Conservation (phyloP, 164 flowering plant species). For the Platanus orientalis region DNA sequence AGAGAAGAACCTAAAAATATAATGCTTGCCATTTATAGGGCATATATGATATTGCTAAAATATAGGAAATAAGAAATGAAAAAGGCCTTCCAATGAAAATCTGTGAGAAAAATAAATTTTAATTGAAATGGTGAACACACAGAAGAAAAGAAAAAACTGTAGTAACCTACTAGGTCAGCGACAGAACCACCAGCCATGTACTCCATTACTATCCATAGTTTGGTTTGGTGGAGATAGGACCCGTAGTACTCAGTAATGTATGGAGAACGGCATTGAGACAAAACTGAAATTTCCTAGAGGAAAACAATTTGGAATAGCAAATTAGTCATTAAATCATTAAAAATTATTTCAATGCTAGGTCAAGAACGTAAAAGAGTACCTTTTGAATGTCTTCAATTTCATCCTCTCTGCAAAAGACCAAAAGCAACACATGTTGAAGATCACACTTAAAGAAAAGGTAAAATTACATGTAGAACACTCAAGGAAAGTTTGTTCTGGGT, state of each 20-base stretch:
- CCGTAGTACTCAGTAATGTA: conserved; percentile 96
- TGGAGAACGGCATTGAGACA: conserved; percentile 86
- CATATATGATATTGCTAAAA: neutral
- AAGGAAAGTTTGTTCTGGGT: conserved; percentile 2
- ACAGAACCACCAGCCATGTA: conserved; percentile 99
- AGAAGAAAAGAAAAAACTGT: conserved; percentile 17
- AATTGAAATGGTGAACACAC: neutral
- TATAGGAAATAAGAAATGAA: neutral
- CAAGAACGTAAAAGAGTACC: conserved; percentile 39
- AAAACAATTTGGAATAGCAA: conserved; percentile 9
- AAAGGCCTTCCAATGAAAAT: neutral
- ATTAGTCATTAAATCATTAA: too few species aligned
- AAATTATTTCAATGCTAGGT: neutral
- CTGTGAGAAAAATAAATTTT: neutral
- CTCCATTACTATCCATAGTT: conserved; percentile 97
- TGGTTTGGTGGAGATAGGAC: conserved; percentile 88
- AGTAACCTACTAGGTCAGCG: conserved; percentile 89
- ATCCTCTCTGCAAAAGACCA: conserved; percentile 71
- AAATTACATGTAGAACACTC: neutral
- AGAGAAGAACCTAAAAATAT: neutral
- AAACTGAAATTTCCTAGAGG: conserved; percentile 93
- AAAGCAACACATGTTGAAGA: conserved; percentile 1
- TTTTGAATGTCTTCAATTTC: conserved; percentile 98
- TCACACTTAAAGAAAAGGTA: neutral
- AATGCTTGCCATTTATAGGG: neutral